Percentiles rank a stretch among this genome's conserved stretches.
phyloP scores from a whole-genome alignment of 2,329 filamentous ascomycete genomes.

The Neocucurbitaria cava region DNA sequence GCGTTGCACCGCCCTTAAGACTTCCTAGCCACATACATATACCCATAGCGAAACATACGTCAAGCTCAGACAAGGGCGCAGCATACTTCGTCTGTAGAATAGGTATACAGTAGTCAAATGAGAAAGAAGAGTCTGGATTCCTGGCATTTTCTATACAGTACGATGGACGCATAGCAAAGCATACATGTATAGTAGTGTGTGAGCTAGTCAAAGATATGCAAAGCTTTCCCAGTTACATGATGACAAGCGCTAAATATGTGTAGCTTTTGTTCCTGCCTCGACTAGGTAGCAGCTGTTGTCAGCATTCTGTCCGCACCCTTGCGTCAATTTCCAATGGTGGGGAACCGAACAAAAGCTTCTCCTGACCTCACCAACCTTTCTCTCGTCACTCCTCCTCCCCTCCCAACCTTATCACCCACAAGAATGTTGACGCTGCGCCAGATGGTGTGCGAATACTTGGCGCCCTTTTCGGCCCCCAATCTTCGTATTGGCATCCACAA shows the following conservation, averaged over 20 bases:
- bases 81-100: not conserved
- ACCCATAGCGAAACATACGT: not conserved
- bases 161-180: not conserved
- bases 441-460: not conserved
- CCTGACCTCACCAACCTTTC: not conserved
- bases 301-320: constrained; percentile 3
- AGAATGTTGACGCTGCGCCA: not conserved
- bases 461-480: constrained; percentile 16
- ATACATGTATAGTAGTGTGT: not conserved
- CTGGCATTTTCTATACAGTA: not conserved
- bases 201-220: not conserved
- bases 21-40: not conserved
- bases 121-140: not conserved
- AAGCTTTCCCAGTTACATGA: not conserved
- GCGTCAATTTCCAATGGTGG: not conserved
- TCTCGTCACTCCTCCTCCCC: not conserved
- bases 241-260: not conserved
- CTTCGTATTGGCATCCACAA: constrained; percentile 7
- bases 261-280: no score
- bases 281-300: not conserved
- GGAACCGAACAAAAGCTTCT: constrained; percentile 3
- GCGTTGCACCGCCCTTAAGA: constrained; percentile 4
- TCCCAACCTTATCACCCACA: not conserved
- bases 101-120: not conserved
- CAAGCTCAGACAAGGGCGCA: not conserved